Base-by-base conservation (phyloP, 2,329 filamentous ascomycete species). In the Talaromyces pinophilus region DNA sequence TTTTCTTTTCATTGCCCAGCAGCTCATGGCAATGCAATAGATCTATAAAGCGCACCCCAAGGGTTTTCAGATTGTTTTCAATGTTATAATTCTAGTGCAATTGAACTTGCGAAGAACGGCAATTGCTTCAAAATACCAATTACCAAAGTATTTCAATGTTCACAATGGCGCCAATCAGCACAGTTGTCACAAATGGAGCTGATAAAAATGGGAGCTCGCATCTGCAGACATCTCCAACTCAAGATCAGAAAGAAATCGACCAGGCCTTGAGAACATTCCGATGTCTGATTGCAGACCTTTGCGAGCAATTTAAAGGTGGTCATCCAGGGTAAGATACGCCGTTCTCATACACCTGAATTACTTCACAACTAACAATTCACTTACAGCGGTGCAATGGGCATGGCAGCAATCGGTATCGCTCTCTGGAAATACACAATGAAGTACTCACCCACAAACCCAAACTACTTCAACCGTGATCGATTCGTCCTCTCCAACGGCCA, bases 271-370 rank as follows among this genome's bases (percentile, higher is more conserved):
- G 82, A 70, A 85, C 85, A 5, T 89, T 90, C 72, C 81, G 88
- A 64, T 79, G 85, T 60, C 77, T 91, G 35, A 88, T 91, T 67
- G 87, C 88, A 54, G 89, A 91, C 73, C 77, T 91, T 2, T 90
- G 88, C 71, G 84, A 91, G 73, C 88, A 91, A 69, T 91, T 90
- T 76, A 86, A 86, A 68, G 88, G 88, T 42, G 89, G 89, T 0
- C 89, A 91, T 72, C 88, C 88, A 19, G 88, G 88, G 85, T 88
- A 79, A 70, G 81, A n/a, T 33, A 3, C 38, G 6, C 30, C 1
- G 54, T 25, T 25, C 52, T 28, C 4, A 8, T 25, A 22, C 15
- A 28, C 1, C 67, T 35, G 15, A 19, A 50, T 6, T 1, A 40
- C 25, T n/a, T 30, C 6, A 15, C 15, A 30, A 33, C 61, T 62